Base-by-base conservation (phyloP, 139 green algal genomes). In the Coelastrella sp. region DNA sequence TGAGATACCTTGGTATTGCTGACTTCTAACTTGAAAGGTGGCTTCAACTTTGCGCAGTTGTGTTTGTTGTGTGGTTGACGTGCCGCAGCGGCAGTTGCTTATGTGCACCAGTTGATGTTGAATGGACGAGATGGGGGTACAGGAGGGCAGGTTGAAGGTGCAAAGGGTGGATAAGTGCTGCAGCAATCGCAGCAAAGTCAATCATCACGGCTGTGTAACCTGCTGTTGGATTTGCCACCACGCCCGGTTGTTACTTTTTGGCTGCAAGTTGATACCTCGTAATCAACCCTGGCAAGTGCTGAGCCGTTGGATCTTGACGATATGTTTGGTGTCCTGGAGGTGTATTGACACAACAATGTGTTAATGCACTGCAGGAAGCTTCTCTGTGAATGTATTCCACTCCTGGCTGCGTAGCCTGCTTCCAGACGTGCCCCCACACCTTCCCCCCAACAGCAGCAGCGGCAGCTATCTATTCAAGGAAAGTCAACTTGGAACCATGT, bases 141-240 rank as follows among this genome's bases (percentile, higher is more conserved):
- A 20, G 7, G 5, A 58, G 58, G 59, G 20, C 59, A 73, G 23
- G 5, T 8, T n/a, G 22, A 56, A 13, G 58, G 19, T 85, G 80
- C 68, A 76, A 54, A 32, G 7, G 10, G 6, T n/a, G 54, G 8
- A 7, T 16, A 64, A 3, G 4, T 87, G 32, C 7, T 64, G 47
- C 20, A 73, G 65, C 23, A 80, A 68, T 68, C 81, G 10, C 58
- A 22, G 47, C 47, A 71, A 54, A 71, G 54, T 54, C 22, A 66
- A 61, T 66, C 83, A 76, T 88, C 13, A 6, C 66, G 73, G 85
- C 23, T 90, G 85, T 3, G 58, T 19, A 11, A 76, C 1, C 58
- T 90, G 73, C 73, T 90, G 22, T 73, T 73, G n/a, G 85, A 84
- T 54, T n/a, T 90, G 22, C n/a, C n/a, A n/a, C n/a, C n/a, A n/a